Evolutionary conservation across 2,329 filamentous ascomycete species (phyloP).

Genomic region (Colletotrichum sp.): DNA sequence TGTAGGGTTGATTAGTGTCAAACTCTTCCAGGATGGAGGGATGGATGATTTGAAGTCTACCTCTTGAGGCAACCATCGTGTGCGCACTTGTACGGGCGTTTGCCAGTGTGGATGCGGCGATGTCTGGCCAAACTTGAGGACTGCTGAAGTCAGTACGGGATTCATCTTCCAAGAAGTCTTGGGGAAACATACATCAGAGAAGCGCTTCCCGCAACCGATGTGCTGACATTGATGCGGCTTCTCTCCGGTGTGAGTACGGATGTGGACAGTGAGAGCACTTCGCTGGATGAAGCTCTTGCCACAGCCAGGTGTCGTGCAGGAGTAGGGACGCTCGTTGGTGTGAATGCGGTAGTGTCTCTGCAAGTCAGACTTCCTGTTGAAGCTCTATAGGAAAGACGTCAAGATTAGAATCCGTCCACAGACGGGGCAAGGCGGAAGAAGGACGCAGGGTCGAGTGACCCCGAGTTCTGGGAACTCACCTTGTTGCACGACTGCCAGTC

Average conservation of each 20-base stretch:
- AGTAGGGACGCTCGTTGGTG: constrained; percentile 73
- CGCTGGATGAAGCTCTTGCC: constrained; percentile 76
- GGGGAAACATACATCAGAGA: constrained; percentile 64
- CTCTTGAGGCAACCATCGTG: constrained; percentile 68
- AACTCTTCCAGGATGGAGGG: too few relatives aligned
- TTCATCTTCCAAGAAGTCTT: background rate
- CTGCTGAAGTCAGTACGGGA: constrained; percentile 45
- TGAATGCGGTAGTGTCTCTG: constrained; percentile 75
- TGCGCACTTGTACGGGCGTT: constrained; percentile 68
- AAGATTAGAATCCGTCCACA: constrained; percentile 16
- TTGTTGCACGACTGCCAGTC: constrained; percentile 68
- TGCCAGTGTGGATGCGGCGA: constrained; percentile 69
- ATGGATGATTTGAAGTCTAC: constrained; percentile 36
- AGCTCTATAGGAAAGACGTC: constrained; percentile 55
- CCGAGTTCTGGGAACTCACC: constrained; percentile 43
- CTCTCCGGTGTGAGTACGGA: constrained; percentile 73
- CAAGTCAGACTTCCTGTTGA: constrained; percentile 75
- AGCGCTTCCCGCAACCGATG: constrained; percentile 69
- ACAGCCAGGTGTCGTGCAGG: constrained; percentile 64
- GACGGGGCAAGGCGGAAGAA: background rate
- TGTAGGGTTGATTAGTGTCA: constrained; percentile 35
- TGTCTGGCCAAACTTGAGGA: constrained; percentile 71
- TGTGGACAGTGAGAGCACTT: constrained; percentile 73
- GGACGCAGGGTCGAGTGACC: background rate
- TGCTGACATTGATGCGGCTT: constrained; percentile 74